Evolutionary conservation across 345 rosid genomes (phyloP).

Genomic region (Salix purpurea): DNA sequence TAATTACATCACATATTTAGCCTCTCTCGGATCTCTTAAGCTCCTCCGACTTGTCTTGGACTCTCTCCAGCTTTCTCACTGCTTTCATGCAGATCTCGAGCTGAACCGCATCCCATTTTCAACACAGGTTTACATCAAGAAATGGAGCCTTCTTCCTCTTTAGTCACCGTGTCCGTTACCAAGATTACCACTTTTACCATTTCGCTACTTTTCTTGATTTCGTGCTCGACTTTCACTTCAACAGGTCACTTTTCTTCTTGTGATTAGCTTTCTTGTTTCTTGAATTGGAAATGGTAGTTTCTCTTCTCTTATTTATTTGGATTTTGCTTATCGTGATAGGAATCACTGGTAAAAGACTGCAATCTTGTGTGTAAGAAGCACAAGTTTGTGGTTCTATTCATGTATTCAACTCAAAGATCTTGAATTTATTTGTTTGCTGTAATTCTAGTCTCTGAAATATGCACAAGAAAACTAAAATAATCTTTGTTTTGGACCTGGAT

Average conservation of each 20-base stretch:
- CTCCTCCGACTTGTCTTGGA: background rate
- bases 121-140: conserved; percentile 13
- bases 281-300: background rate
- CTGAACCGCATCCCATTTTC: background rate
- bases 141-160: conserved; percentile 47
- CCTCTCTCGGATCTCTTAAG: background rate
- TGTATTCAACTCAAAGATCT: conserved; percentile 17
- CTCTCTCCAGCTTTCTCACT: background rate
- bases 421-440: background rate
- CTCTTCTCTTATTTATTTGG: no score
- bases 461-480: no score
- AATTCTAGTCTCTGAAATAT: no score
- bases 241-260: conserved; percentile 40
- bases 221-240: conserved; percentile 52
- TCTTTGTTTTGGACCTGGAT: no score
- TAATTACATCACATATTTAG: no score
- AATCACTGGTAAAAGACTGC: background rate
- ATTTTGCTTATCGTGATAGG: background rate
- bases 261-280: conserved; percentile 11
- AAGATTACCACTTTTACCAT: conserved; percentile 38
- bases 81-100: conserved; percentile 37
- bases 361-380: background rate
- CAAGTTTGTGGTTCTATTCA: background rate
- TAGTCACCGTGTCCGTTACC: conserved; percentile 30
- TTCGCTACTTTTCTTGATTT: conserved; percentile 48